Conservation (phyloP, 2,329 filamentous ascomycete genomes). For the Penicillium sp. region DNA sequence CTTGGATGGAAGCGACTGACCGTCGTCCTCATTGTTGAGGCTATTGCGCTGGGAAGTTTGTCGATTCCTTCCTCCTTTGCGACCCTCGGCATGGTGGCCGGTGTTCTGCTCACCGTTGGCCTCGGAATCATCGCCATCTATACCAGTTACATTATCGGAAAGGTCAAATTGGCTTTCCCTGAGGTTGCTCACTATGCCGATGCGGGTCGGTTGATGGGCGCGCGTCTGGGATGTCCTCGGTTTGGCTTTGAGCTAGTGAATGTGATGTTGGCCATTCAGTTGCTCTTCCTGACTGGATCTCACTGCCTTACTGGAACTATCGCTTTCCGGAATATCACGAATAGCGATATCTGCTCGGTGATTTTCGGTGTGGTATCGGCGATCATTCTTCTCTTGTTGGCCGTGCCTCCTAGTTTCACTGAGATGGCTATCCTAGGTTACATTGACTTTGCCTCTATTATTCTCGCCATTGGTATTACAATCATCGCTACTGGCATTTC, state of each 20-base stretch:
- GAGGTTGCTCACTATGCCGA: slow-evolving; percentile 4
- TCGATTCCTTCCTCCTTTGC: slow-evolving; percentile 2
- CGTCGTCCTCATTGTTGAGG: slow-evolving; percentile 3
- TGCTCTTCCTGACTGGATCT: slow-evolving; percentile 1
- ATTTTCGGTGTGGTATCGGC: slow-evolving; percentile 3
- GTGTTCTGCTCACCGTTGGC: neutral
- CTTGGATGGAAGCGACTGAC: slow-evolving; percentile 2
- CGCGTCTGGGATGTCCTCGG: neutral
- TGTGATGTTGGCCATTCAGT: neutral
- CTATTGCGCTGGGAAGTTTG: slow-evolving; percentile 3
- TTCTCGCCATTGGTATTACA: neutral
- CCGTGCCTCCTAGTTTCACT: slow-evolving; percentile 2
- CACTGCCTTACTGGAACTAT: slow-evolving; percentile 3
- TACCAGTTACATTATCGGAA: slow-evolving; percentile 1
- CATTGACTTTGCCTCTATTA: slow-evolving; percentile 1
- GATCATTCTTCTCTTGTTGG: neutral
- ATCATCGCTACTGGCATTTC: neutral
- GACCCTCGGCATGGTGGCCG: slow-evolving; percentile 1
- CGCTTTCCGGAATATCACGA: neutral
- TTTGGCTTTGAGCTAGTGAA: slow-evolving; percentile 4
- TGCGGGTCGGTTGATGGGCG: slow-evolving; percentile 3
- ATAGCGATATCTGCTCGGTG: neutral
- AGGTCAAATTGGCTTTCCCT: neutral
- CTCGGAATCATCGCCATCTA: neutral
- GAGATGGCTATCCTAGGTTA: slow-evolving; percentile 2